Conservation (phyloP, 352 stramenopile genomes). For the Globisporangium okanoganense region DNA sequence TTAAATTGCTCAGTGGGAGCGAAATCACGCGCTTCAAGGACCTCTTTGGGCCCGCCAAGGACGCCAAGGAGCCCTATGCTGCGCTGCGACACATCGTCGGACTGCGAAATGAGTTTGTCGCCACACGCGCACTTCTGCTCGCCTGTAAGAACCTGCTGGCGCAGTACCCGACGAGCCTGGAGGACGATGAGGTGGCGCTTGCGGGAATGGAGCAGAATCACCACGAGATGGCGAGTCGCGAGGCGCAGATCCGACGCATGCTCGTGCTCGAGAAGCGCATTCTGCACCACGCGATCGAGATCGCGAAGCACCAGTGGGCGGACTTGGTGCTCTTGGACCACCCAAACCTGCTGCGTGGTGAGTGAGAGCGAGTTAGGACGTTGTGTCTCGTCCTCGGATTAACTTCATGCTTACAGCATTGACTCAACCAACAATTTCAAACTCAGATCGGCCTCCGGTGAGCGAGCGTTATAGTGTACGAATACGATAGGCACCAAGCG, state of each 20-base stretch:
- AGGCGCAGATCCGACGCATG: conserved; percentile 33
- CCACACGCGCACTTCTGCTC: conserved; percentile 34
- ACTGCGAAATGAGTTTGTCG: conserved; percentile 49
- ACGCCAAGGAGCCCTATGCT: conserved; percentile 2
- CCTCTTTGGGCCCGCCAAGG: conserved; percentile 15
- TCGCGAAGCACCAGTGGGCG: conserved; percentile 43
- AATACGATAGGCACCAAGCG: no score
- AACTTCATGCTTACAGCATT: no score
- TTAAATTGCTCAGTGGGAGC: conserved; percentile 36
- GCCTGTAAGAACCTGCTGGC: conserved; percentile 35
- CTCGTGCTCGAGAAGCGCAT: conserved; percentile 63
- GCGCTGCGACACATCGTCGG: conserved; percentile 24
- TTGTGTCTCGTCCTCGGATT: no score
- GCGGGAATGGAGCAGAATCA: conserved; percentile 6
- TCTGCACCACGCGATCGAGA: conserved; percentile 41
- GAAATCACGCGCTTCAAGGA: conserved; percentile 32
- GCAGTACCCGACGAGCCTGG: conserved; percentile 33
- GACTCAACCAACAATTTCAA: no score
- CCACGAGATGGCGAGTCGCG: conserved; percentile 16
- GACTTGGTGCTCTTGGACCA: conserved; percentile 40
- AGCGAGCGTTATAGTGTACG: no score
- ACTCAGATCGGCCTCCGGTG: no score
- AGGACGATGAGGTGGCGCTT: conserved; percentile 24
- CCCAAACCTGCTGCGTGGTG: conserved; percentile 32
- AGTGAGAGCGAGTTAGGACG: neutral